These are phyloP conservation scores for Thalassia testudinum DNA, from an alignment of 116 monocot species.

Conservation along the genomic window DNA sequence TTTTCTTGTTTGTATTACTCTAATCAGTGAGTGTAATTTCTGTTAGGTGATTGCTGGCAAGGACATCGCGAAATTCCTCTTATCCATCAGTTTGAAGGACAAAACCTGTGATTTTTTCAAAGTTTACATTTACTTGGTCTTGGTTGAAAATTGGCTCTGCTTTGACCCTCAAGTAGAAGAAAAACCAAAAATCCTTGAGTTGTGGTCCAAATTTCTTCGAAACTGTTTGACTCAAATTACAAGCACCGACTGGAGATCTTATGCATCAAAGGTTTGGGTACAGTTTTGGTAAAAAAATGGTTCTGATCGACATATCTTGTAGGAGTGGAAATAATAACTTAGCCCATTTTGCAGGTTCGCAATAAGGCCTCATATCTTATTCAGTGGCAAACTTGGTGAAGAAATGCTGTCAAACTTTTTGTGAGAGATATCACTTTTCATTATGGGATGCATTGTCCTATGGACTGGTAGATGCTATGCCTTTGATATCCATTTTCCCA, in stretches of 20 bases:
- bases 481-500: no score
- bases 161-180: slow-evolving; percentile 21
- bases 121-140: slow-evolving; percentile 41
- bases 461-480: no score
- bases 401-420: background rate
- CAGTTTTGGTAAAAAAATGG: background rate
- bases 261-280: slow-evolving; percentile 65
- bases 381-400: slow-evolving; percentile 13
- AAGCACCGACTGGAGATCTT: slow-evolving; percentile 76
- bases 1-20: no score
- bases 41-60: slow-evolving; percentile 29
- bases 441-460: no score
- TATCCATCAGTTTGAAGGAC: slow-evolving; percentile 46
- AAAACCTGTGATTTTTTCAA: slow-evolving; percentile 57
- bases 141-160: slow-evolving; percentile 51
- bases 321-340: background rate
- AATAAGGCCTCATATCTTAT: slow-evolving; percentile 76
- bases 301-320: no score
- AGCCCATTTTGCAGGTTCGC: slow-evolving; percentile 36
- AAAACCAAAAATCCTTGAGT: slow-evolving; percentile 14
- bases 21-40: no score
- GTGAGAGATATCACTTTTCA: no score
- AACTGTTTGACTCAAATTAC: slow-evolving; percentile 63
- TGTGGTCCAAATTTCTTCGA: slow-evolving; percentile 59
- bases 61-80: slow-evolving; percentile 33